Evolutionary conservation across 306 rosid species (phyloP), one percentile per base, ranked within the genome.

Genomic region (Clitoria ternatea): DNA sequence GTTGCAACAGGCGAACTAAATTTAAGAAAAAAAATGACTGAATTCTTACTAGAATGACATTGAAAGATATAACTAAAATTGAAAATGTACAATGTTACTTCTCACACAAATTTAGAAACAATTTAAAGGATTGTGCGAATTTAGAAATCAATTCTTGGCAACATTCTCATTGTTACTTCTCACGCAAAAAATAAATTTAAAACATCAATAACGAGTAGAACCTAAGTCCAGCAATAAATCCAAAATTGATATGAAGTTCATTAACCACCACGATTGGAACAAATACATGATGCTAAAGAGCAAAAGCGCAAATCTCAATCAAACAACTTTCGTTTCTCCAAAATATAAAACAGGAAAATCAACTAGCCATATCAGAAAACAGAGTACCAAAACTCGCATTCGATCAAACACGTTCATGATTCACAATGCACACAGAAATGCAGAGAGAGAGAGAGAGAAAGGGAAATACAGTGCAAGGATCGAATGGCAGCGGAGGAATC

Each of bases 401-500:
- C 30, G 66, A 4, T 15, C 13, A 2, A 52, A 57, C 10, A 40
- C 26, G 7, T 44, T 48, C 54, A 59, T 4, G 15, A 69, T 2
- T 52, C 18, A 55, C 29, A 62, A 27, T n/a, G 52, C 54, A 33
- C 0, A 62, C 6, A 15, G 2, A 44, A 3, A 49, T 0, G 45
- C 2, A 66, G 67, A 56, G 65, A 71, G 35, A 33, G 43, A 53
- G 72, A 74, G 78, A 74, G 82, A n/a, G n/a, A 76, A 74, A 72
- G 73, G 67, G 80, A 76, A 33, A 61, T 82, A 85, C 96, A 79
- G 77, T 61, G 80, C 37, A 83, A 74, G 68, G 92, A 84, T 76
- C 82, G 90, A 85, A 84, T 74, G 29, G 69, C 74, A 60, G 85
- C 86, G 42, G 89, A 81, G 84, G 84, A 81, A 74, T 87, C 94